Evolutionary conservation across 768 basidiomycete species (phyloP), one percentile per base, ranked within the genome.

Genomic region (Tricholoma furcatifolium): DNA sequence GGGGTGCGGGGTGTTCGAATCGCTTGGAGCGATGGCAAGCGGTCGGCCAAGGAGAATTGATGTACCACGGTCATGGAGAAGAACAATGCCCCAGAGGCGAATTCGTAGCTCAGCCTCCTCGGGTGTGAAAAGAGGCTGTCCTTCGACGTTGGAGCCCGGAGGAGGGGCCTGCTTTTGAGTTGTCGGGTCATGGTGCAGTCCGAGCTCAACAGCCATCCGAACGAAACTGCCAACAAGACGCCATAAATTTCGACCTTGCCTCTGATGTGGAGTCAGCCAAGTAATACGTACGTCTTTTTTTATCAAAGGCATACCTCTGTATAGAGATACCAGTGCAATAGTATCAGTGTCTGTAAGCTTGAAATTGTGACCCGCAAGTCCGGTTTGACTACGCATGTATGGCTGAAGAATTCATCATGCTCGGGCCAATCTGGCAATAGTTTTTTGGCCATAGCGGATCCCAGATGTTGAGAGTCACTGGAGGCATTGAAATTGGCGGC

Each of bases 231-330:
- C 91, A 48, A 91, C 90, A 14, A 93, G 81, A 48, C 91, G 87
- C 91, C 91, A 93, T 2, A 93, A 73, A 1, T 88, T 87, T 57
- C 90, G 83, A n/a, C 91, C 91, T 79, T 91, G 90, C 59, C 91
- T 84, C 91, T 93, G 61, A 44, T 31, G 58, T 43, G 36, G 43
- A 51, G 39, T 39, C 41, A 39, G 53, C 48, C 62, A 60, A 15
- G 55, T 17, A 44, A 1, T 32, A 10, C 6, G 21, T 15, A 55
- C 9, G 2, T 20, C 3, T 40, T 10, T 10, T 55, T 3, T 17
- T 12, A 9, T 32, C n/a, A n/a, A n/a, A 24, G 4, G 62, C 79
- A 50, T 58, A 89, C 91, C 78, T 93, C 91, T 18, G 85, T 91
- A 62, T 93, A 93, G 18, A 93, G 77, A 68, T 93, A 92, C 91